Percentiles rank a stretch among this genome's conserved stretches.
Conservation (phyloP, 768 basidiomycete genomes). For the Amanita polypyramis region DNA sequence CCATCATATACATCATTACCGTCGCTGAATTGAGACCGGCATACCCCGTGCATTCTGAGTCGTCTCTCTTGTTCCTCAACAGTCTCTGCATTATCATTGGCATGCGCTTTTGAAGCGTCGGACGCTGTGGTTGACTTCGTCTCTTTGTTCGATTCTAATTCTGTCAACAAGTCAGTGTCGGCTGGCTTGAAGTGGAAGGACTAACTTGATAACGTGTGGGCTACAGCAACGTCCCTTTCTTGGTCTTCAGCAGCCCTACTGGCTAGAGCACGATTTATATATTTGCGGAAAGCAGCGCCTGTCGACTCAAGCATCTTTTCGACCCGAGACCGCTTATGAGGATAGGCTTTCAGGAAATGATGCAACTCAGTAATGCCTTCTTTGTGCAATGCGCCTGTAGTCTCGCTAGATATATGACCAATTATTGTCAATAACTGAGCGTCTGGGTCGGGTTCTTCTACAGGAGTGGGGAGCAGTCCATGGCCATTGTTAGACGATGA, state of each 20-base stretch:
- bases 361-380: slow-evolving; percentile 93
- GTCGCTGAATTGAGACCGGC: too few relatives aligned
- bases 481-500: slow-evolving; percentile 53
- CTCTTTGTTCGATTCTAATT: slow-evolving; percentile 47
- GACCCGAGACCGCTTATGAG: slow-evolving; percentile 70
- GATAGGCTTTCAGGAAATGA: slow-evolving; percentile 85
- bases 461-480: slow-evolving; percentile 37
- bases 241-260: slow-evolving; percentile 83
- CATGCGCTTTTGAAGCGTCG: slow-evolving; percentile 20
- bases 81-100: slow-evolving; percentile 4
- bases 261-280: slow-evolving; percentile 80
- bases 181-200: slow-evolving; percentile 2
- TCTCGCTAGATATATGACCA: slow-evolving; percentile 80
- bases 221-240: slow-evolving; percentile 70
- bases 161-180: slow-evolving; percentile 22
- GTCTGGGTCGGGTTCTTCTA: slow-evolving; percentile 81
- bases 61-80: slow-evolving; percentile 50
- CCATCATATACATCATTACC: slow-evolving; percentile 25
- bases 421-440: slow-evolving; percentile 75
- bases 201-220: slow-evolving; percentile 71
- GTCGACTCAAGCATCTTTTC: slow-evolving; percentile 86
- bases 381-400: slow-evolving; percentile 82
- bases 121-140: slow-evolving; percentile 15
- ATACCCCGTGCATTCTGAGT: slow-evolving; percentile 69
- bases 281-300: slow-evolving; percentile 84